Base-by-base conservation (phyloP, 2,329 filamentous ascomycete species). In the Arthrobotrys pseudoclavata region DNA sequence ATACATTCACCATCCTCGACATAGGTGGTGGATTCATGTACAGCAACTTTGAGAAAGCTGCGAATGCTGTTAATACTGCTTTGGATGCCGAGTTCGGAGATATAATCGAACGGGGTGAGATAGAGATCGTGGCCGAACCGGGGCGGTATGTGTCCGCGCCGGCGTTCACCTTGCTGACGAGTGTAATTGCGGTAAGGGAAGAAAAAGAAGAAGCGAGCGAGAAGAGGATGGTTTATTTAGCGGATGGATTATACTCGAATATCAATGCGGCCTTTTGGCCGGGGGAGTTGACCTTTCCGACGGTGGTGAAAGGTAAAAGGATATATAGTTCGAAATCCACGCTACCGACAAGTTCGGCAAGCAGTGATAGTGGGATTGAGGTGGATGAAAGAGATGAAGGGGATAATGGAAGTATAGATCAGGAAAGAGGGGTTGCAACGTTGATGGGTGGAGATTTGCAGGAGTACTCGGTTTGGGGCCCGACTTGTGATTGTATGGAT, bases 11-110 rank as follows among this genome's bases (percentile, higher is more conserved):
- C 0, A 12, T 77, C 7, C 50, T 77, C 2, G 74, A 77, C 55
- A 77, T 77, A 15, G 74, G 74, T 2, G 74, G 74, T 13, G 74
- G 74, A 7, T 77, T 77, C 15, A 62, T 71, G 53, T 62, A 77
- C 40, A 60, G 62, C 22, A 68, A 45, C 15, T 77, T 77, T 22
- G 74, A 77, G 18, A 34, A 55, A 1, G 67, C 67, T 13, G 67
- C 74, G 22, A 34, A 20, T 9, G 42, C 31, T 7, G 47, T 77
- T 15, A 31, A 63, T 24, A 18, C n/a, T 4, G 52, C 52, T 15
- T n/a, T 77, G 26, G 67, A 77, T 15, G 15, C 1, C 18, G 74
- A 77, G 20, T 77, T 77, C 61, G 74, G 74, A 7, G 74, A 68
- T 13, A 10, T 71, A 22, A 52, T 77, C 7, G 52, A 9, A 20